These are phyloP conservation scores for Adansonia digitata DNA, from an alignment of 345 rosid genomes.

Conservation along the genomic window DNA sequence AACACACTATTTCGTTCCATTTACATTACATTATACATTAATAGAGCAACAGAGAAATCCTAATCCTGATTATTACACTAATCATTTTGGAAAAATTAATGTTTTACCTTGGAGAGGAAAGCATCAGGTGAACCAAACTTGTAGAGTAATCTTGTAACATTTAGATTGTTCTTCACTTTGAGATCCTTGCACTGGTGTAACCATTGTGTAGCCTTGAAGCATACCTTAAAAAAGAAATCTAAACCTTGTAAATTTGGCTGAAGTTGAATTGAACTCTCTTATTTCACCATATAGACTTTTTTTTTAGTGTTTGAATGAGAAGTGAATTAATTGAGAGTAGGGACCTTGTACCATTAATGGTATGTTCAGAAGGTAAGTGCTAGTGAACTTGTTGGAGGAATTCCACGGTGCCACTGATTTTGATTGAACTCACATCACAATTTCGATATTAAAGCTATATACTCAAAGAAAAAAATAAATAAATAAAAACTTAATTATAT, in stretches of 20 bases:
- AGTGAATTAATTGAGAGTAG: not conserved
- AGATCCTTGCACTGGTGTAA: slow-evolving; percentile 52
- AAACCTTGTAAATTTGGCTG: not conserved
- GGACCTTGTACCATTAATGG: slow-evolving; percentile 60
- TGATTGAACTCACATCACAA: slow-evolving; percentile 36
- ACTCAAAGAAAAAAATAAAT: not conserved
- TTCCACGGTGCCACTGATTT: slow-evolving; percentile 40
- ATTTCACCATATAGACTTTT: too few relatives aligned
- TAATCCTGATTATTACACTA: too few relatives aligned
- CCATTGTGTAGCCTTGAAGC: slow-evolving; percentile 74
- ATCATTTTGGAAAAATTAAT: not conserved
- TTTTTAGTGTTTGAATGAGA: not conserved
- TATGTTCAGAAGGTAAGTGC: slow-evolving; percentile 83
- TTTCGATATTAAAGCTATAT: slow-evolving; percentile 50
- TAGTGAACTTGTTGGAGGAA: slow-evolving; percentile 65
- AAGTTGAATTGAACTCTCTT: not conserved
- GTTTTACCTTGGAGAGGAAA: slow-evolving; percentile 52
- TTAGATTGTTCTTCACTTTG: slow-evolving; percentile 28
- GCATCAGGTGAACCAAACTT: slow-evolving; percentile 40
- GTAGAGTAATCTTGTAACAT: slow-evolving; percentile 52
- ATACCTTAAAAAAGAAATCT: slow-evolving; percentile 28
- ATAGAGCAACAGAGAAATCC: too few relatives aligned
- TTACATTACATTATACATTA: too few relatives aligned
- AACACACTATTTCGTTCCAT: too few relatives aligned
- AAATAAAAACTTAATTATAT: too few relatives aligned